Percentiles rank a stretch among this genome's conserved stretches.
Conservation (phyloP, 345 rosid genomes). For the Moringa oleifera region DNA sequence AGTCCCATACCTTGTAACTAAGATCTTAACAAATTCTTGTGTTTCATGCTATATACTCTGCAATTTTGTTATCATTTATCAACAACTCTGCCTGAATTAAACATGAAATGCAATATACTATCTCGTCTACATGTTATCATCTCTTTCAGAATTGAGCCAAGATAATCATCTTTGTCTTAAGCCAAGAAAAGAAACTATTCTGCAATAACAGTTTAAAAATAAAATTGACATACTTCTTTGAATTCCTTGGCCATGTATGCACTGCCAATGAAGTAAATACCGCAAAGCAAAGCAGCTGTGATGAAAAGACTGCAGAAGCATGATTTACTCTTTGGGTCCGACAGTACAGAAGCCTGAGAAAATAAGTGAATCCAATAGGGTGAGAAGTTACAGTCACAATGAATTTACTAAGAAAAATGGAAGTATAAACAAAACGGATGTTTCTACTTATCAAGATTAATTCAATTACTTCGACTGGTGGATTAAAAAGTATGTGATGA, state of each 20-base stretch:
- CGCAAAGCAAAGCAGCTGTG: conserved; percentile 40
- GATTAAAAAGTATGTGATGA: background rate
- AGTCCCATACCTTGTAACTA: too few relatives aligned
- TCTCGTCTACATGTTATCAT: too few relatives aligned
- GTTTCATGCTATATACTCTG: too few relatives aligned
- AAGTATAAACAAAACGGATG: background rate
- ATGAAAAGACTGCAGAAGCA: conserved; percentile 49
- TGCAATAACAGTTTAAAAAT: background rate
- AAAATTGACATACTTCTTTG: conserved; percentile 43
- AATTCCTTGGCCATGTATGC: conserved; percentile 40
- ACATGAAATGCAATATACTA: too few relatives aligned
- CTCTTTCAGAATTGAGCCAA: too few relatives aligned
- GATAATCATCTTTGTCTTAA: too few relatives aligned
- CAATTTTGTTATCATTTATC: too few relatives aligned
- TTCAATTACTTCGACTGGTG: background rate
- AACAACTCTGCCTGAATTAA: too few relatives aligned
- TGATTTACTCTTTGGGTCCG: conserved; percentile 41
- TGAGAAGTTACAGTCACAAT: background rate
- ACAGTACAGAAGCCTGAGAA: conserved; percentile 35
- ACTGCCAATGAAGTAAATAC: conserved; percentile 54
- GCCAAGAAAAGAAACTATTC: too few relatives aligned
- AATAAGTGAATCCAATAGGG: conserved; percentile 1
- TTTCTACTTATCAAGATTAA: background rate
- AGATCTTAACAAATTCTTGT: too few relatives aligned
- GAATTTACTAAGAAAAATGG: too few relatives aligned